Percentiles rank a stretch among this genome's conserved stretches.
phyloP scores from a whole-genome alignment of 345 rosid genomes.

The Pistacia vera region DNA sequence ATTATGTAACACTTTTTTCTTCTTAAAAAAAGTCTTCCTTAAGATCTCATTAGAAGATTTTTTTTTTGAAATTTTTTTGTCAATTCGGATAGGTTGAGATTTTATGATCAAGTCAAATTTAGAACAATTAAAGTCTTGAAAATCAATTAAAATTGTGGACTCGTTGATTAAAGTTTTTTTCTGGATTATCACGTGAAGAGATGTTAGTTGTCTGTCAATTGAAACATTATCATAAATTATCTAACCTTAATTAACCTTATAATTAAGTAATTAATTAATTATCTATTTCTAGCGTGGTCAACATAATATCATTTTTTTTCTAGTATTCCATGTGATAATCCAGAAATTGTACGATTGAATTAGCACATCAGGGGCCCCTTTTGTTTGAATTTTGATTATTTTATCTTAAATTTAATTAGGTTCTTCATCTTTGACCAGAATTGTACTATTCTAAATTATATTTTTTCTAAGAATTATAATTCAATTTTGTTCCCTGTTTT shows the following conservation, averaged over 20 bases:
- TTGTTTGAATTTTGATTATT: background rate
- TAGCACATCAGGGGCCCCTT: slow-evolving; percentile 3
- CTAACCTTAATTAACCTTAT: too few species aligned
- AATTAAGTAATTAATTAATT: too few species aligned
- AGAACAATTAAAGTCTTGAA: background rate
- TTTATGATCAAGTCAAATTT: background rate
- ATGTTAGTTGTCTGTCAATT: slow-evolving; percentile 6
- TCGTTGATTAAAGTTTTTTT: background rate
- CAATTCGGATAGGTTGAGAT: background rate
- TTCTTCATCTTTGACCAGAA: slow-evolving; percentile 10
- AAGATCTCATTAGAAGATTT: too few species aligned
- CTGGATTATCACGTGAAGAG: background rate
- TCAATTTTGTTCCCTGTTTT: slow-evolving; percentile 19
- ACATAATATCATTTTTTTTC: background rate
- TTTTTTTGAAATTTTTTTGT: too few species aligned
- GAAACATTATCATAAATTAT: background rate
- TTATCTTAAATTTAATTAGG: background rate
- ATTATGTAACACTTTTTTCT: too few species aligned
- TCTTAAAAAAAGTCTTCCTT: too few species aligned
- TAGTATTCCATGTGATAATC: background rate
- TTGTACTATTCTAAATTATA: background rate
- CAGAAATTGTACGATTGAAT: background rate
- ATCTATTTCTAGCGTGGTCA: background rate
- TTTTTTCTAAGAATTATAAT: slow-evolving; percentile 1
- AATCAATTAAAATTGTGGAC: background rate